phyloP scores from a whole-genome alignment of 1,284 basidiomycete genomes.

The Boletellus dicymbophilus region DNA sequence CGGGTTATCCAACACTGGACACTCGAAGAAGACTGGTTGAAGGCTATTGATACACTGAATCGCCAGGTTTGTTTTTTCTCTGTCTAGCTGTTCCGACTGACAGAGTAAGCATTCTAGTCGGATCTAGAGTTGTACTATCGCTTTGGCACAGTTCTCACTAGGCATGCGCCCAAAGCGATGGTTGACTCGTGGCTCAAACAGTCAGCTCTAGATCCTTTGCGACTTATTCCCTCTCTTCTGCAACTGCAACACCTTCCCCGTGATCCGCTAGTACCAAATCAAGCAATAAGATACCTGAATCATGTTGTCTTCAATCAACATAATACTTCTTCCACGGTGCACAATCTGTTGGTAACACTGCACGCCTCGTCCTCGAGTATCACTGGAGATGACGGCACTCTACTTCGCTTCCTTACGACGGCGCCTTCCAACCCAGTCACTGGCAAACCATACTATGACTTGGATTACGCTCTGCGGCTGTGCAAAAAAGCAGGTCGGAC shows the following conservation, averaged over 20 bases:
- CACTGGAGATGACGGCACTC: constrained; percentile 71
- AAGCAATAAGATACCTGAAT: constrained; percentile 88
- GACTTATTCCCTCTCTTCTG: constrained; percentile 89
- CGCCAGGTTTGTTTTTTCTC: constrained; percentile 63
- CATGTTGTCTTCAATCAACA: constrained; percentile 81
- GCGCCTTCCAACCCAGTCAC: constrained; percentile 84
- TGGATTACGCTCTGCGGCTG: constrained; percentile 93
- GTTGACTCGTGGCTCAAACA: constrained; percentile 93
- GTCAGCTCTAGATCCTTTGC: constrained; percentile 75
- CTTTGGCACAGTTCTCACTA: constrained; percentile 87
- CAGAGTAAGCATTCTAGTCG: constrained; percentile 44
- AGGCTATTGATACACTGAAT: constrained; percentile 87
- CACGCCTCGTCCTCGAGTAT: constrained; percentile 51
- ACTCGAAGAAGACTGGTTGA: constrained; percentile 88
- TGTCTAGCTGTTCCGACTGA: neutral
- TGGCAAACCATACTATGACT: constrained; percentile 90
- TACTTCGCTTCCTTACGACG: constrained; percentile 86
- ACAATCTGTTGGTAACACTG: constrained; percentile 93
- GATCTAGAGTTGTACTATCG: constrained; percentile 92
- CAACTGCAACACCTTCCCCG: constrained; percentile 74
- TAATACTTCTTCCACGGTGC: constrained; percentile 84
- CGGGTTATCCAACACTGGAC: constrained; percentile 94
- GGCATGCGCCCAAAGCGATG: constrained; percentile 84
- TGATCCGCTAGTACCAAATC: constrained; percentile 74
- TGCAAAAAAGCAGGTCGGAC: constrained; percentile 84